Evolutionary conservation across 2,329 filamentous ascomycete genomes (phyloP).

Genomic region (Aspergillus sp.): DNA sequence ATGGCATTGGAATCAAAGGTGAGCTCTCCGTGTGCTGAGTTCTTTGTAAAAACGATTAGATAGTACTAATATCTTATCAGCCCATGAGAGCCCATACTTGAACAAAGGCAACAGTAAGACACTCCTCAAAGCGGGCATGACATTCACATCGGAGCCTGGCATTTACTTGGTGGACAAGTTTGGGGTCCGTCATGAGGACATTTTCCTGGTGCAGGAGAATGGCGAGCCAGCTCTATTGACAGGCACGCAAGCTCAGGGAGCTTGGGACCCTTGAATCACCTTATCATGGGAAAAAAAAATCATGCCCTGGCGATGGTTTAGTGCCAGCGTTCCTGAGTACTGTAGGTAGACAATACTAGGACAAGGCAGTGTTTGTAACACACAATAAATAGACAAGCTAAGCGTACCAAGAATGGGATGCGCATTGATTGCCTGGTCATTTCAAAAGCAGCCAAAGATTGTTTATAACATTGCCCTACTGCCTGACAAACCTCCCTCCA

Average conservation of each 20-base stretch:
- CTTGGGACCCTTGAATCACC: conserved; percentile 51
- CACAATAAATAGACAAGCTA: no score
- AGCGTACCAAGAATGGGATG: background rate
- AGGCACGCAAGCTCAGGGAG: conserved; percentile 51
- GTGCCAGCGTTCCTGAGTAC: background rate
- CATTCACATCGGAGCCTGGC: conserved; percentile 64
- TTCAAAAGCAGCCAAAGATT: no score
- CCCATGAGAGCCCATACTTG: conserved; percentile 64
- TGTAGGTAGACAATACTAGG: background rate
- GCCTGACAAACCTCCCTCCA: no score
- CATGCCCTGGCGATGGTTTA: background rate
- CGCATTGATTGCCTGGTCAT: background rate
- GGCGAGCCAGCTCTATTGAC: conserved; percentile 57
- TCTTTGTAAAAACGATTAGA: background rate
- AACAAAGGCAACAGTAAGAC: conserved; percentile 59
- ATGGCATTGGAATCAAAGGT: conserved; percentile 65
- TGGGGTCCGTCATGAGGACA: conserved; percentile 63
- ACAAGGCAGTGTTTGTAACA: no score
- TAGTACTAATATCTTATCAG: conserved; percentile 4
- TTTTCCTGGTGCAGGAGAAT: conserved; percentile 56
- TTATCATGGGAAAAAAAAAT: no score
- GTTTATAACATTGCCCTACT: no score
- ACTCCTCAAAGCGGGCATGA: conserved; percentile 57
- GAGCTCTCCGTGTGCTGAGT: background rate
- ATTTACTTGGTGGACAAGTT: conserved; percentile 62